Evolutionary conservation across 148 eudicot species (phyloP), one percentile per base, ranked within the genome.

Genomic region (Vaccinium corymbosum): DNA sequence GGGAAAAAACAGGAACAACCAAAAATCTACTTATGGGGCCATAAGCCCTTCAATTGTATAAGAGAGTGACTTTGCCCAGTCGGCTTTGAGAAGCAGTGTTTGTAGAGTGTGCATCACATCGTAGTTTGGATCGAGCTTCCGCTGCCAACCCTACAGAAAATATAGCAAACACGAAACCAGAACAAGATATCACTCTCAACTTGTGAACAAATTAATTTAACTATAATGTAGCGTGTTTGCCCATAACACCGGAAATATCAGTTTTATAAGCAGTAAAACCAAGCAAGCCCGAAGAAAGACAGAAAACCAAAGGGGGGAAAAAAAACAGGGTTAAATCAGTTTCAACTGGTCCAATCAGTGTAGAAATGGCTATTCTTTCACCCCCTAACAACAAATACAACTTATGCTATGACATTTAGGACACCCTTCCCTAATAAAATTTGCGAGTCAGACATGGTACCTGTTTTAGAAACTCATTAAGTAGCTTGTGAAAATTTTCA

Each of bases 101-200:
- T 92, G 97, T 16, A 97, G 90, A 6, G 99, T 97, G 48, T 85
- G 89, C 99, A 97, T 97, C 82, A 97, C 91, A 87, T 97, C 91
- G 20, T 97, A 97, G 61, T 92, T 94, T 7, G 99, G 99, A 86
- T 97, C 99, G 20, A 97, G 97, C 91, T 97, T 97, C 87, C 99
- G 90, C 79, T 97, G 99, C 99, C 99, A 97, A 80, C 99, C 98
- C 99, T 97, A 64, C 87, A 86, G 83, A 68, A 68, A 68, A 68
- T 27, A 27, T 29, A 27, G 73, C 73, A 68, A 27, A 68, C 73
- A 68, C 13, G 42, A 68, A 32, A 27, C 38, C 42, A 68, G 38
- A 68, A 12, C 73, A 12, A 27, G 73, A 68, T 68, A 25, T 27
- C 42, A 68, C 35, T 13, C 73, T 27, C 17, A 15, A 27, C 17